Percentiles rank a stretch among this genome's conserved stretches.
These are phyloP conservation scores for Malassezia restricta DNA, from an alignment of 1,284 basidiomycete species.

Conservation along the genomic window DNA sequence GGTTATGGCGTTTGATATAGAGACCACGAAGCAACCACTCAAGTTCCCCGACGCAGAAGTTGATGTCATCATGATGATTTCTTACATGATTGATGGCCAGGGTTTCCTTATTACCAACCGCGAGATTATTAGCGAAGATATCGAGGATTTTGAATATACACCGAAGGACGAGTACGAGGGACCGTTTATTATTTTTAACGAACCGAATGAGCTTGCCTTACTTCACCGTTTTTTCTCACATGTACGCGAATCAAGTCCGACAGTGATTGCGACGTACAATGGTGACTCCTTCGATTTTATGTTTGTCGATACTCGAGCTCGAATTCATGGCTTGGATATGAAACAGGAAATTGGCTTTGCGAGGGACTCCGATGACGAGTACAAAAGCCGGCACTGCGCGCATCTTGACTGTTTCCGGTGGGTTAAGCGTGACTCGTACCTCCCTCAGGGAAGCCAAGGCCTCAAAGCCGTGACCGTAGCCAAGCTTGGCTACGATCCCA, in stretches of 20 bases:
- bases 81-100: constrained; percentile 92
- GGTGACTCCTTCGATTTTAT: constrained; percentile 99
- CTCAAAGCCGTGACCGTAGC: constrained; percentile 94
- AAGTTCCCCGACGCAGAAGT: constrained; percentile 93
- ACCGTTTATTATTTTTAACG: constrained; percentile 92
- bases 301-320: constrained; percentile 79
- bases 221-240: constrained; percentile 79
- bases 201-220: constrained; percentile 65
- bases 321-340: constrained; percentile 87
- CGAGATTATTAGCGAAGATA: constrained; percentile 92
- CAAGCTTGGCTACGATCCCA: constrained; percentile 92
- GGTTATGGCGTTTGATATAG: constrained; percentile 98
- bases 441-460: constrained; percentile 96
- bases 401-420: constrained; percentile 99
- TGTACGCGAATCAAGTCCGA: constrained; percentile 81
- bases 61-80: constrained; percentile 99
- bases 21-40: constrained; percentile 93
- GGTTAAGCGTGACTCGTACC: constrained; percentile 99
- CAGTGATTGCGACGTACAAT: constrained; percentile 96
- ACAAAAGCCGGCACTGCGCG: constrained; percentile 80
- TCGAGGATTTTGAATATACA: constrained; percentile 97
- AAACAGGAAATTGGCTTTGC: constrained; percentile 86
- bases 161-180: constrained; percentile 97
- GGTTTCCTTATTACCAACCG: constrained; percentile 96
- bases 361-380: constrained; percentile 85